phyloP scores from a whole-genome alignment of 139 green algal genomes.

The Raphidocelis subcapitata region DNA sequence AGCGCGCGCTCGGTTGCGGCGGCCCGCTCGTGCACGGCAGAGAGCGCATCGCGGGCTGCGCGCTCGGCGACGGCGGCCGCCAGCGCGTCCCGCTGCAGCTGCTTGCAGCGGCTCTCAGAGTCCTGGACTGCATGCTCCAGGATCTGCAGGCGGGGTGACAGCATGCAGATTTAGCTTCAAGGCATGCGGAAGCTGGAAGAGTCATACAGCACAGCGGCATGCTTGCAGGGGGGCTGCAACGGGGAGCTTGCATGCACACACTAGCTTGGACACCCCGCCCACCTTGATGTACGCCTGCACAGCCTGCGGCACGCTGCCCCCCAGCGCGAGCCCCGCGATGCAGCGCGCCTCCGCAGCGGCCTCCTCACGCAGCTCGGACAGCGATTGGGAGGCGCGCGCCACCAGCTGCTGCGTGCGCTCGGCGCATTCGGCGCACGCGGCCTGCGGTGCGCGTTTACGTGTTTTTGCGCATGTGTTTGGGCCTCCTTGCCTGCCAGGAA shows the following conservation, averaged over 20 bases:
- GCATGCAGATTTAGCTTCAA: background rate
- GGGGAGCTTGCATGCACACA: background rate
- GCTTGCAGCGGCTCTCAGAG: slow-evolving; percentile 11
- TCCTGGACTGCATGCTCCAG: slow-evolving; percentile 18
- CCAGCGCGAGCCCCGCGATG: background rate
- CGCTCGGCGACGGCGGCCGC: slow-evolving; percentile 1
- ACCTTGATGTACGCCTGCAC: slow-evolving; percentile 1
- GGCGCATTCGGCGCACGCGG: background rate
- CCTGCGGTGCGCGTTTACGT: background rate
- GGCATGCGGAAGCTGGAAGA: background rate
- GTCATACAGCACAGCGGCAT: no score
- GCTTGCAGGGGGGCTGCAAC: background rate
- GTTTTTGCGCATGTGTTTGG: background rate
- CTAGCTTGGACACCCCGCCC: background rate
- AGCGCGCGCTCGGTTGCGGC: slow-evolving; percentile 12
- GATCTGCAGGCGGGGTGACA: background rate
- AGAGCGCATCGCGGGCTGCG: background rate
- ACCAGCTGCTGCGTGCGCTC: slow-evolving; percentile 17
- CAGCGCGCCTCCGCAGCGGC: background rate
- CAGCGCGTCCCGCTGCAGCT: slow-evolving; percentile 1
- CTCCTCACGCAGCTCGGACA: slow-evolving; percentile 15
- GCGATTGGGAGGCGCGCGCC: background rate
- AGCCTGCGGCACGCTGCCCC: background rate
- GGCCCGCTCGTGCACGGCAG: background rate
- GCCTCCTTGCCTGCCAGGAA: background rate